Evolutionary conservation across 2,329 filamentous ascomycete genomes (phyloP).

Genomic region (Aspergillus calidoustus): DNA sequence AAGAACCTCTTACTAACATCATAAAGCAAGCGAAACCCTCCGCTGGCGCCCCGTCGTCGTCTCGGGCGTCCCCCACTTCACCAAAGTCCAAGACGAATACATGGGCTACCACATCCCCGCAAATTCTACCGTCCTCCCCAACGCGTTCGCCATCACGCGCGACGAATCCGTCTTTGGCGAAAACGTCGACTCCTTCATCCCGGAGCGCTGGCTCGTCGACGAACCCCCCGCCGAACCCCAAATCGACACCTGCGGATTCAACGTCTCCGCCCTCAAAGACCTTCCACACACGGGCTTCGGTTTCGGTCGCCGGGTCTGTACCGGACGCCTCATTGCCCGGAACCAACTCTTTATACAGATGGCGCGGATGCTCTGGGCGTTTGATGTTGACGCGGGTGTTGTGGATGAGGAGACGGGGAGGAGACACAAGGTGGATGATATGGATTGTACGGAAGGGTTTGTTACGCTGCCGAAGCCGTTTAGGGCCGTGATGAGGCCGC

Average conservation of each 20-base stretch:
- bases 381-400: constrained; percentile 2
- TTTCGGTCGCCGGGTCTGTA: constrained; percentile 2
- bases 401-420: not conserved
- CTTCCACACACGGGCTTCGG: constrained; percentile 5
- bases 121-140: constrained; percentile 2
- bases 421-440: not conserved
- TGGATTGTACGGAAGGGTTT: constrained; percentile 8
- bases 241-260: not conserved
- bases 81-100: not conserved
- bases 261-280: not conserved
- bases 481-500: constrained; percentile 2
- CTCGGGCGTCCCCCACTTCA: constrained; percentile 1
- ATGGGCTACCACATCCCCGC: constrained; percentile 7
- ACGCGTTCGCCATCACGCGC: not conserved
- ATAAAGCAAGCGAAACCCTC: constrained; percentile 8
- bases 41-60: constrained; percentile 8
- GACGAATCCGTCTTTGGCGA: constrained; percentile 2
- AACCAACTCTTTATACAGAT: constrained; percentile 11
- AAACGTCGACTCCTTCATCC: not conserved
- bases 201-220: not conserved
- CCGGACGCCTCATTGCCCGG: not conserved
- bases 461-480: constrained; percentile 6
- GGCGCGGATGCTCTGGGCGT: constrained; percentile 9
- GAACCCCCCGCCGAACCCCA: not conserved
- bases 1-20: too few relatives aligned